These are phyloP conservation scores for Brassica balearica DNA, from an alignment of 441 rosid genomes.

Conservation along the genomic window DNA sequence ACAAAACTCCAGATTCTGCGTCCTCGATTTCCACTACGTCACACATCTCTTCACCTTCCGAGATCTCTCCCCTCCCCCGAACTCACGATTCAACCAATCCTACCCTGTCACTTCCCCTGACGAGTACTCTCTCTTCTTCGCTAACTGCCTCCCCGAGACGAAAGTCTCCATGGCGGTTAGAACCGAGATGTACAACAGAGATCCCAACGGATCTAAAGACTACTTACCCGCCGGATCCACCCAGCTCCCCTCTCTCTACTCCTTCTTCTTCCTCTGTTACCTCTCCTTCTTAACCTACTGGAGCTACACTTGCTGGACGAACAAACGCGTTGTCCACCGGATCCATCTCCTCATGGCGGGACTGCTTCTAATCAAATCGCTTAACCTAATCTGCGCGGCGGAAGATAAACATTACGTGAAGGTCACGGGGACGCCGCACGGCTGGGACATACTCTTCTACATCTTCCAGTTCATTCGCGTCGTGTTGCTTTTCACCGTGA, in stretches of 20 bases:
- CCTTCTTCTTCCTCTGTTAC: conserved; percentile 62
- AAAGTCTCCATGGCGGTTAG: conserved; percentile 61
- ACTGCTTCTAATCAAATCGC: conserved; percentile 77
- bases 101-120: conserved; percentile 72
- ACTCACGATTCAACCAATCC: conserved; percentile 58
- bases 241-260: conserved; percentile 73
- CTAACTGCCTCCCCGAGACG: conserved; percentile 83
- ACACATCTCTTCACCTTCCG: conserved; percentile 71
- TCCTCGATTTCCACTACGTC: conserved; percentile 77
- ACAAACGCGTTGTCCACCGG: conserved; percentile 67
- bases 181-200: conserved; percentile 62
- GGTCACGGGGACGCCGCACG: conserved; percentile 89
- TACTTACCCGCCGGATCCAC: conserved; percentile 86
- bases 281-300: conserved; percentile 62
- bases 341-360: conserved; percentile 86
- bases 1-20: conserved; percentile 78
- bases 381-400: conserved; percentile 86
- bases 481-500: conserved; percentile 79
- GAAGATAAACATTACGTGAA: conserved; percentile 91
- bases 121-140: conserved; percentile 89
- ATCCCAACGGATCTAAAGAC: conserved; percentile 63
- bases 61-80: conserved; percentile 88
- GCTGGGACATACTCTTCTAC: conserved; percentile 93
- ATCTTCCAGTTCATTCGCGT: conserved; percentile 87
- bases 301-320: conserved; percentile 61